Percentiles rank a stretch among this genome's conserved stretches.
These are phyloP conservation scores for Agaricus blazei DNA, from an alignment of 768 basidiomycete species.

Conservation along the genomic window DNA sequence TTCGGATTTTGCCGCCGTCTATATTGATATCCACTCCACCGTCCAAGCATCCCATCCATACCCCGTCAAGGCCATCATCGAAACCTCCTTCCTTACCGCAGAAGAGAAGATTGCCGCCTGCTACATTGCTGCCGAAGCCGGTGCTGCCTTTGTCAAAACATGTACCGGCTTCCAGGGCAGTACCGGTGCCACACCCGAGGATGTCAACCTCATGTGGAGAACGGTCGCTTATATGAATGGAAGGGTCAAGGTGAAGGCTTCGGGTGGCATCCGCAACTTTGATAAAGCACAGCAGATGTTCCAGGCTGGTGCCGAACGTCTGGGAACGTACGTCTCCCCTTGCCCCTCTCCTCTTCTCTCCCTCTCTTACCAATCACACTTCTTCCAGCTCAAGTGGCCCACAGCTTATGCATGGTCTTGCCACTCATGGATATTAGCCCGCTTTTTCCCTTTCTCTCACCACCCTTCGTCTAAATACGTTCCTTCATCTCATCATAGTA, in stretches of 20 bases:
- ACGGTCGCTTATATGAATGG: conserved; percentile 31
- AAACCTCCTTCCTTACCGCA: conserved; percentile 41
- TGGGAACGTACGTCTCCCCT: conserved; percentile 41
- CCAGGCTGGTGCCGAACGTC: conserved; percentile 43
- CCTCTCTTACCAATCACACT: background rate
- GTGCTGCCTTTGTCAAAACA: conserved; percentile 50
- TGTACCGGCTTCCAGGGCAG: conserved; percentile 48
- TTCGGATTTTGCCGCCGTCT: conserved; percentile 29
- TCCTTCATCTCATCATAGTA: too few relatives aligned
- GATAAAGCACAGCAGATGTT: conserved; percentile 44
- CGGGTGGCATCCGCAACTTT: conserved; percentile 44
- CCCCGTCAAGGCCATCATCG: conserved; percentile 48
- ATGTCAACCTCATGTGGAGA: conserved; percentile 39
- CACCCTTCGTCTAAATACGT: too few relatives aligned
- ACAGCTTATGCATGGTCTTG: conserved; percentile 4
- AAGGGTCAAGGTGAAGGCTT: conserved; percentile 44
- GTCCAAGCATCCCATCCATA: conserved; percentile 26
- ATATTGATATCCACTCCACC: conserved; percentile 34
- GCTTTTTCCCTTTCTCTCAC: too few relatives aligned
- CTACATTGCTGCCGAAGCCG: conserved; percentile 43
- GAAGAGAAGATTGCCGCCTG: conserved; percentile 42
- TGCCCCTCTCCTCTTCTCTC: background rate
- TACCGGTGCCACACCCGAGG: conserved; percentile 34
- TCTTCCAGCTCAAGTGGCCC: conserved; percentile 5
- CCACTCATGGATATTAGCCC: background rate